Percentiles rank a stretch among this genome's conserved stretches.
Evolutionary conservation across 2,329 filamentous ascomycete genomes (phyloP).

Genomic region (Penicillium sp.): DNA sequence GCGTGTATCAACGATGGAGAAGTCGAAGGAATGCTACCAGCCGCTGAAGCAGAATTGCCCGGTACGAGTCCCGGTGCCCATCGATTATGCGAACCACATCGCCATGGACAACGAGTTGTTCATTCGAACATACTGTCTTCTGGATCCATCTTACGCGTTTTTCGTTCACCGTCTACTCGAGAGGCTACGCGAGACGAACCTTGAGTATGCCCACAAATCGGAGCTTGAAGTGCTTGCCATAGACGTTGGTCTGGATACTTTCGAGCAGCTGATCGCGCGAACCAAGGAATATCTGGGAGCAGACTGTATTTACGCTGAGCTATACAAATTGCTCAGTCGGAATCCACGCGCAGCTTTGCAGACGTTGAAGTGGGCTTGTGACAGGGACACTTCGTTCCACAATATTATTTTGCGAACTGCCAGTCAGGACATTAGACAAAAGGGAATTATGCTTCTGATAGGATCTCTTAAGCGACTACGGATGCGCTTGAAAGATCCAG

Average conservation of each 20-base stretch:
- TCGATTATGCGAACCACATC: conserved; percentile 56
- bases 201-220: conserved; percentile 52
- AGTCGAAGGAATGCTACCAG: conserved; percentile 52
- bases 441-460: conserved; percentile 55
- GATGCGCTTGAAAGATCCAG: conserved; percentile 25
- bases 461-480: conserved; percentile 57
- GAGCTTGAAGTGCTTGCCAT: conserved; percentile 47
- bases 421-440: conserved; percentile 57
- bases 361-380: conserved; percentile 62
- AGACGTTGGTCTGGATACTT: conserved; percentile 54
- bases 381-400: conserved; percentile 59
- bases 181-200: conserved; percentile 53
- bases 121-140: conserved; percentile 75
- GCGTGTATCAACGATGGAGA: conserved; percentile 65
- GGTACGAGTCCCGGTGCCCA: conserved; percentile 49
- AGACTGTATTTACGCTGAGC: conserved; percentile 53
- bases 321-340: conserved; percentile 52
- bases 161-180: conserved; percentile 67
- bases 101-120: conserved; percentile 70
- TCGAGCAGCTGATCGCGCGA: conserved; percentile 74
- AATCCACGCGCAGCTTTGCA: conserved; percentile 59
- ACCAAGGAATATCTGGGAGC: conserved; percentile 68
- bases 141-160: conserved; percentile 68
- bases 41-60: conserved; percentile 50
- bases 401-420: conserved; percentile 65